These are phyloP conservation scores for Chimonanthus praecox DNA, from an alignment of 164 flowering plant species.

Conservation along the genomic window DNA sequence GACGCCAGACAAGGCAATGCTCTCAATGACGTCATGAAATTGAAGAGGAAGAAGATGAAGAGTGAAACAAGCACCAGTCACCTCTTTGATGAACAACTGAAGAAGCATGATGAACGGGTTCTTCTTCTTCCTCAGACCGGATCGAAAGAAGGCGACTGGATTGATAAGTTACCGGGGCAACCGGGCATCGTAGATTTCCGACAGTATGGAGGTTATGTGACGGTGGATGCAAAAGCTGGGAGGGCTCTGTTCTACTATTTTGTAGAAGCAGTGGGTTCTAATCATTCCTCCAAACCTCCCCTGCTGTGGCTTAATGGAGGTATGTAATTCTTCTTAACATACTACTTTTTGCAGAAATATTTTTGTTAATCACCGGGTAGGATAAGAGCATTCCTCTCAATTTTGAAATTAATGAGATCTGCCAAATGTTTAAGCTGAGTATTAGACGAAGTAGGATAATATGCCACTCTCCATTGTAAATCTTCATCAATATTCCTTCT, in stretches of 20 bases:
- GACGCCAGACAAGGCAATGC: conserved; percentile 10
- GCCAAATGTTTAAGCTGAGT: too few species aligned
- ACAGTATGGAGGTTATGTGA: conserved; percentile 78
- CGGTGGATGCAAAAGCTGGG: conserved; percentile 44
- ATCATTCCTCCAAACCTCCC: conserved; percentile 36
- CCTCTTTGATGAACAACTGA: background rate
- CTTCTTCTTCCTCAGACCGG: conserved; percentile 24
- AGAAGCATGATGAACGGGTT: background rate
- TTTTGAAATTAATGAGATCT: too few species aligned
- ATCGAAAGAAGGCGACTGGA: conserved; percentile 48
- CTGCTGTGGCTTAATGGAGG: conserved; percentile 79
- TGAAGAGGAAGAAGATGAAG: background rate
- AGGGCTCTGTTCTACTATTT: conserved; percentile 65
- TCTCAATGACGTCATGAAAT: background rate
- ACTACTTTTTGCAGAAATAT: too few species aligned
- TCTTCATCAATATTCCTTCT: too few species aligned
- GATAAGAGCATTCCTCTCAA: too few species aligned
- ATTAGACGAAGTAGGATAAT: too few species aligned
- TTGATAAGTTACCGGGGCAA: conserved; percentile 55
- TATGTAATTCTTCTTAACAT: conserved; percentile 7
- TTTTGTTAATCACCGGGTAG: too few species aligned
- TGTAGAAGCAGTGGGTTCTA: conserved; percentile 36
- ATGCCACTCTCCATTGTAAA: too few species aligned
- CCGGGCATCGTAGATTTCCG: conserved; percentile 34
- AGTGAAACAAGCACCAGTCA: too few species aligned